Base-by-base conservation (phyloP, 345 rosid species). In the Rhodamnia argentea region DNA sequence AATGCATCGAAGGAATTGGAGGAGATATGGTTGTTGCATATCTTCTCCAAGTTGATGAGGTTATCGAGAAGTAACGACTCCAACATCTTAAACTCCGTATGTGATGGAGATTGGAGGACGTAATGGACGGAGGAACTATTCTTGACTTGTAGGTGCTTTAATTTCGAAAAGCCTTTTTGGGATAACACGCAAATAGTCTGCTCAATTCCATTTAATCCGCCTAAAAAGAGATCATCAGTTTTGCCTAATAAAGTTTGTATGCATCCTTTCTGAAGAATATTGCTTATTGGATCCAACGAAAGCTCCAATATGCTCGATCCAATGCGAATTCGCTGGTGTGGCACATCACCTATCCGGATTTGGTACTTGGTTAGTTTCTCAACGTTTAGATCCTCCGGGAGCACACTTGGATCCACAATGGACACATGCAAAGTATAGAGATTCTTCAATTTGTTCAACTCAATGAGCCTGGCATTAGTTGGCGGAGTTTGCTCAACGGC, bases 311-410 rank as follows among this genome's bases (percentile, higher is more conserved):
- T 50, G 52, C 52, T 50, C 13, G 13, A 50, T 10, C 52, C 52
- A 11, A 11, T 51, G 51, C 51, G 0, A 9, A 0, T 2, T n/a
- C 0, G 4, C 40, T 1, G 1, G 1, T 0, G 10, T 20, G 1
- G 0, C 32, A 5, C 2, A 5, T 27, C 0, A 14, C 75, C 75
- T 13, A 60, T n/a, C 0, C 0, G 1, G 37, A 60, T 60, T n/a
- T 13, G 3, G 18, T 3, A n/a, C 37, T n/a, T 60, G 37, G 9
- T 60, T 60, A 60, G 13, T 13, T 60, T 60, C 70, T 60, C 0
- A 1, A n/a, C 0, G 0, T 14, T 15, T 3, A 62, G 12, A 0
- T 62, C 42, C 11, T 14, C 0, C 7, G 42, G 75, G 11, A 62
- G 0, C 11, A 7, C 2, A 3, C 40, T 62, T 3, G 40, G 22